Conservation (phyloP, 257 asterid species). For the Nicotiana knightiana region DNA sequence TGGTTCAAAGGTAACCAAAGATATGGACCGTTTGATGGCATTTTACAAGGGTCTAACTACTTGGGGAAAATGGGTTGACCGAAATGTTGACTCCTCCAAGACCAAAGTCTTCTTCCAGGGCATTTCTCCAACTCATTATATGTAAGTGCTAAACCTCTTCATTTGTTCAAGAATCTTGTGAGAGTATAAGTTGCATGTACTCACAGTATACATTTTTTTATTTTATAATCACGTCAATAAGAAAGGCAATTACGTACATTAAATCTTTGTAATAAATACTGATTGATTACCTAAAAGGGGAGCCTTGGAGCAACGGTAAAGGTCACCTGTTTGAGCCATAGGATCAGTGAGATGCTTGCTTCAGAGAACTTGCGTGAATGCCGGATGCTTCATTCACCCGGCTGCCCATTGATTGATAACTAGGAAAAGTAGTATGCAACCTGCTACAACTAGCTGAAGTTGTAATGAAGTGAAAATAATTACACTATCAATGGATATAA, state of each 20-base stretch:
- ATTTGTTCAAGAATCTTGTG: not conserved
- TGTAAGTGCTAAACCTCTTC: conserved; percentile 30
- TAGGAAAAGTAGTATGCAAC: not conserved
- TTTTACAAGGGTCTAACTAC: conserved; percentile 59
- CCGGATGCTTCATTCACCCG: too few species aligned
- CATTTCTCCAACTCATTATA: conserved; percentile 59
- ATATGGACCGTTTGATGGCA: conserved; percentile 63
- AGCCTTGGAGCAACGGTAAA: too few species aligned
- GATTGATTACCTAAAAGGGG: not conserved
- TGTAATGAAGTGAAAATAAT: not conserved
- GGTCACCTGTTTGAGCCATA: too few species aligned
- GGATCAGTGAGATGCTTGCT: too few species aligned
- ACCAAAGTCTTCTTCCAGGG: conserved; percentile 68
- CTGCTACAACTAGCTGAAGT: not conserved
- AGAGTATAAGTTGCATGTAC: not conserved
- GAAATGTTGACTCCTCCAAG: conserved; percentile 46
- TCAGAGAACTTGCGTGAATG: too few species aligned
- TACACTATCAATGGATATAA: not conserved
- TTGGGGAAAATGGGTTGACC: conserved; percentile 62
- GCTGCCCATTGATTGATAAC: not conserved
- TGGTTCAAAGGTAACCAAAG: conserved; percentile 38
- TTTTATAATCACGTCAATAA: not conserved
- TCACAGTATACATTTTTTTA: too few species aligned
- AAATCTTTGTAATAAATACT: too few species aligned
- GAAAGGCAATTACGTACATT: not conserved